Conservation (phyloP, 441 rosid genomes). For the Erysimum cheiri region DNA sequence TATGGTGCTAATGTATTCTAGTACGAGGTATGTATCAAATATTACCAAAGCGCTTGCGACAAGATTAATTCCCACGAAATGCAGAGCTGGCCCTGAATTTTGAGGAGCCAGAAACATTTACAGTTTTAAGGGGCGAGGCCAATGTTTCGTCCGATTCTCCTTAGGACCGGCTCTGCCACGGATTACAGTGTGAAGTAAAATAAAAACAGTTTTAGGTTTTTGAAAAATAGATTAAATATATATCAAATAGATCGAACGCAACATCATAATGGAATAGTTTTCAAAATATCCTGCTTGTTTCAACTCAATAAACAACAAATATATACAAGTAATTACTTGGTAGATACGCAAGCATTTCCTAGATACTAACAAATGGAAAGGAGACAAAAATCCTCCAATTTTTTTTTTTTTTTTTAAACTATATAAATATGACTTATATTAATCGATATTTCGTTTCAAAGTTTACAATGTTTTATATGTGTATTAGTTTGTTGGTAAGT, state of each 20-base stretch:
- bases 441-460: constrained; percentile 22
- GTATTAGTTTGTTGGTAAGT: constrained; percentile 42
- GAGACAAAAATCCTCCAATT: constrained; percentile 7
- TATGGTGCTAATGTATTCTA: background rate
- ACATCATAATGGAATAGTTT: constrained; percentile 15
- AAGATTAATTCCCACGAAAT: background rate
- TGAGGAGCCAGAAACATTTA: too few species aligned
- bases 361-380: background rate
- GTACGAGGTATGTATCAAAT: background rate
- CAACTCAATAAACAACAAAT: constrained; percentile 12
- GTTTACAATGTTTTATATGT: constrained; percentile 27
- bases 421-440: constrained; percentile 19
- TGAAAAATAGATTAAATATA: background rate
- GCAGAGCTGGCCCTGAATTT: too few species aligned
- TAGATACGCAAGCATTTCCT: constrained; percentile 18
- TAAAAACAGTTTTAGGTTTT: background rate
- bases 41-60: background rate
- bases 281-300: constrained; percentile 2
- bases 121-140: too few species aligned
- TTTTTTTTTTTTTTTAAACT: constrained; percentile 5
- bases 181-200: background rate
- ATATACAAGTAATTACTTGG: constrained; percentile 18
- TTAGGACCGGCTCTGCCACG: background rate
- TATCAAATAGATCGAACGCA: too few species aligned
- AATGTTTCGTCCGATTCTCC: too few species aligned